These are phyloP conservation scores for Teratosphaeria viscida DNA, from an alignment of 2,329 filamentous ascomycete genomes.

Conservation along the genomic window DNA sequence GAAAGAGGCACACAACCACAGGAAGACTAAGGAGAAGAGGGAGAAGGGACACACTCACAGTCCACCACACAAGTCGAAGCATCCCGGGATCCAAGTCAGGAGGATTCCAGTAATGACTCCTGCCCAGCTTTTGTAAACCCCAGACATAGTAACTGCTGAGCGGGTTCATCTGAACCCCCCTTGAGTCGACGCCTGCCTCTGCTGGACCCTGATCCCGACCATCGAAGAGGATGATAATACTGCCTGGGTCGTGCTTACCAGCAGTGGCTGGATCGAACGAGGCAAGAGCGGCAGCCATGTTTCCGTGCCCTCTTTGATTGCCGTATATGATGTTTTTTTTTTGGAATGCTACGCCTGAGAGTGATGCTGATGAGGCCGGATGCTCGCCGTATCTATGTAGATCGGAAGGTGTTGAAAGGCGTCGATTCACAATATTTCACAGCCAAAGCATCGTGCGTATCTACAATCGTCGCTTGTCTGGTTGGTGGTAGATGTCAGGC, in stretches of 20 bases:
- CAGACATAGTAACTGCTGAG: constrained; percentile 18
- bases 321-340: background rate
- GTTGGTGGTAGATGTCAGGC: background rate
- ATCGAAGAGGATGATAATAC: constrained; percentile 24
- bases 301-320: background rate
- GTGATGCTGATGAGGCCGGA: background rate
- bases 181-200: constrained; percentile 11
- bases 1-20: background rate
- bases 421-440: background rate
- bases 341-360: background rate
- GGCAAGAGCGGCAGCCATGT: constrained; percentile 6
- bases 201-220: constrained; percentile 10
- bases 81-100: constrained; percentile 20
- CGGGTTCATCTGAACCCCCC: constrained; percentile 7
- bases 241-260: constrained; percentile 21
- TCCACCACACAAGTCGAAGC: constrained; percentile 17
- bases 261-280: constrained; percentile 15
- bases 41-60: constrained; percentile 10
- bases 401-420: background rate
- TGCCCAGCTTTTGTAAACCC: constrained; percentile 15
- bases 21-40: background rate
- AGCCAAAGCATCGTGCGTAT: background rate
- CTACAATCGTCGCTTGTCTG: background rate
- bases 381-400: background rate
- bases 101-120: constrained; percentile 7